Percentiles rank a stretch among this genome's conserved stretches.
Evolutionary conservation across 768 basidiomycete genomes (phyloP).

Genomic region (Trametes cinnabarina): DNA sequence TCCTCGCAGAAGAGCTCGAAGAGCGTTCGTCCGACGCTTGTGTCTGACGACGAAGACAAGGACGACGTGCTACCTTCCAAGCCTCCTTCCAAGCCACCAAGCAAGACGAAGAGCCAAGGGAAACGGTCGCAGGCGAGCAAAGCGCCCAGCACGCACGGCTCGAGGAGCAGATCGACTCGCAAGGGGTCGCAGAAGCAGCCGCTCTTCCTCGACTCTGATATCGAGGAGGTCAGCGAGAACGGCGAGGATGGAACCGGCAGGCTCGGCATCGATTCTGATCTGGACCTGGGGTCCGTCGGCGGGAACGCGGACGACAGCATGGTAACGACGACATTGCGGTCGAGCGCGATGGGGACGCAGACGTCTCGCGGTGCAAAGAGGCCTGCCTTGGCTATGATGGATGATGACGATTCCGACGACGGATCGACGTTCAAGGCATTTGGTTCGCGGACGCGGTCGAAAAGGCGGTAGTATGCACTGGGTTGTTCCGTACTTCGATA

Average conservation of each 20-base stretch:
- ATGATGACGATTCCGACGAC: conserved; percentile 75
- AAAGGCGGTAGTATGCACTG: neutral
- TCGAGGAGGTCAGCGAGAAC: conserved; percentile 35
- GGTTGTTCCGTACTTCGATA: neutral
- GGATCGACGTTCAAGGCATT: conserved; percentile 71
- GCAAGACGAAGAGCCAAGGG: neutral
- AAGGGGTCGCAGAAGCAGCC: conserved; percentile 36
- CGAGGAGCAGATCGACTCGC: conserved; percentile 11
- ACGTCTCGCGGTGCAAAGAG: conserved; percentile 22
- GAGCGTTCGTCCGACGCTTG: conserved; percentile 24
- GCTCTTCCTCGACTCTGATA: conserved; percentile 53
- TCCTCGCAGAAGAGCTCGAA: conserved; percentile 5
- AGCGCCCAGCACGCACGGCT: neutral
- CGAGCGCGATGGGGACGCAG: conserved; percentile 28
- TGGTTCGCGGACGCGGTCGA: conserved; percentile 1
- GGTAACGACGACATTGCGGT: conserved; percentile 22
- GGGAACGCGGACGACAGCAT: conserved; percentile 13
- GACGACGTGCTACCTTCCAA: conserved; percentile 34
- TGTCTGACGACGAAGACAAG: conserved; percentile 38
- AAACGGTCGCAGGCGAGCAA: neutral
- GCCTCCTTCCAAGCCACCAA: conserved; percentile 5
- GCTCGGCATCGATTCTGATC: conserved; percentile 44
- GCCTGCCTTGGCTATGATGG: conserved; percentile 41
- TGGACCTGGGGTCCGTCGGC: conserved; percentile 17
- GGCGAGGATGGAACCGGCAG: conserved; percentile 7